Base-by-base conservation (phyloP, 805 yeast species). In the Starmera quercuum region DNA sequence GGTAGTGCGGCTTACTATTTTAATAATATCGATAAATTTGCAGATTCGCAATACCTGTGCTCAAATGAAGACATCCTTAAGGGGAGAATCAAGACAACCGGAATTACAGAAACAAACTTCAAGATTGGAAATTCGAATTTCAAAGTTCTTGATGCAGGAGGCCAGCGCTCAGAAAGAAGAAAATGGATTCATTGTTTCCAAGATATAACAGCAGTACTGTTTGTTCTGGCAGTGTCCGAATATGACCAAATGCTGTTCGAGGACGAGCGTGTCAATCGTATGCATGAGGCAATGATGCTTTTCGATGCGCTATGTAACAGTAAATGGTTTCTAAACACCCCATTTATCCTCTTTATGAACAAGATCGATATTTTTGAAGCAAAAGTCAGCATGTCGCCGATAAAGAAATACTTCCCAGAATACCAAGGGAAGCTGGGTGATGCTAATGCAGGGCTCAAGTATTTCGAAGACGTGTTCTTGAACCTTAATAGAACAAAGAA, bases 151-250 rank as follows among this genome's bases (percentile, higher is more conserved):
- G 98, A 92, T 65, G 97, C 96, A 4, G 98, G 98, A 34, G 98
- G 98, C 2, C 97, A 88, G 60, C 63, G 96, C 40, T 75, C 85
- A 15, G 97, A 88, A 55, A 69, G 97, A 40, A 76, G 81, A 46
- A 88, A 88, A 55, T 88, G 97, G 97, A 83, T 88, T 41, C 95
- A 87, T 52, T 85, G 95, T 51, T 88, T 88, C 58, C 92, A 88
- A 50, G 85, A 83, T 41, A 83, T 90, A 32, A 82, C 95, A 1
- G 83, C 94, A 4, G 81, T 94, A 1, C 56, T 90, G 25, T 92
- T 86, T 56, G 95, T 90, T 7, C 71, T 83, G 14, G 96, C 97
- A 0, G 78, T 86, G 18, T 76, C 86, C 31, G 98, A 92, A 61
- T 92, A 85, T 56, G 97, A 90, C 59, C 95, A 90, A 59, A 77